Evolutionary conservation across 192 early-diverging fungal species (phyloP), one percentile per base, ranked within the genome.

Genomic region (Phlyctochytrium arcticum): DNA sequence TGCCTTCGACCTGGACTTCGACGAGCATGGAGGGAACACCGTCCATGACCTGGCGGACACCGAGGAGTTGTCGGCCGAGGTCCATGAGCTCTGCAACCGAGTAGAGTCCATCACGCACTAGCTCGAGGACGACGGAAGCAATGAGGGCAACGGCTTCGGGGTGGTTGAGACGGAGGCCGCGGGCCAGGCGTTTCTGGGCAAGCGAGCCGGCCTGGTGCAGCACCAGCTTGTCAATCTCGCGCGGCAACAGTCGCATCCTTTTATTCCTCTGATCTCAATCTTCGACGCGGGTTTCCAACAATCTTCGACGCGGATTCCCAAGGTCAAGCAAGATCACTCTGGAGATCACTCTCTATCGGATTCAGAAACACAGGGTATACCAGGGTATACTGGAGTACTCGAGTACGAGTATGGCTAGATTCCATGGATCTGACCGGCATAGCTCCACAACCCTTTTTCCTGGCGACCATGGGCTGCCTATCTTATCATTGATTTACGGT

Each of bases 191-290:
- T 60, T 88, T 88, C 66, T 98, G 96, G 12, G 96, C 96, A 33
- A 98, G 74, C 50, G 58, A 76, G 26, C 94, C 96, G 30, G 90
- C 90, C 73, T 96, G 92, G 64, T 86, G 80, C 8, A 98, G 84
- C 10, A 87, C 34, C n/a, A 98, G 85, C 69, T 96, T 96, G 85
- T 98, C 96, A 7, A 95, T 63, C 69, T 98, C 94, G 42, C 92
- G 88, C 21, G 95, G 92, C 33, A 94, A 77, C 23, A 98, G 79
- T 64, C 68, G 75, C 80, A 82, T 82, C n/a, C 3, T 48, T 17
- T 7, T n/a, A n/a, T n/a, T n/a, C n/a, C n/a, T n/a, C n/a, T n/a
- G n/a, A n/a, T n/a, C n/a, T n/a, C n/a, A n/a, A n/a, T n/a, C n/a
- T n/a, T n/a, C n/a, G n/a, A n/a, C n/a, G n/a, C n/a, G n/a, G n/a